A percentile compares a stretch with the other conserved stretches of the same genome.
Conservation (phyloP, 2,329 filamentous ascomycete genomes). For the Cordyceps fumosorosea region DNA sequence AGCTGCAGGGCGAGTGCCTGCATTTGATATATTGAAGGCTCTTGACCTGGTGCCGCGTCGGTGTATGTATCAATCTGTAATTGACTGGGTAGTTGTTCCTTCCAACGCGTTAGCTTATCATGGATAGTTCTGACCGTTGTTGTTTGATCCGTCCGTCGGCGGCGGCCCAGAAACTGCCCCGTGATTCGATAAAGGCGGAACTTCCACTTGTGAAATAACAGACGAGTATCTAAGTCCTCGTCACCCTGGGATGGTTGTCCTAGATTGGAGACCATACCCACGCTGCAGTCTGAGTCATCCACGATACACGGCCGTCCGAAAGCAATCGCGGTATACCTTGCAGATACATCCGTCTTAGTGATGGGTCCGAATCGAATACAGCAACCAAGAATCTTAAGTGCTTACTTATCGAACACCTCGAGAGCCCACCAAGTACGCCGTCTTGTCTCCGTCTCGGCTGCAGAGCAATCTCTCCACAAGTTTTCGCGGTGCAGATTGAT, state of each 20-base stretch:
- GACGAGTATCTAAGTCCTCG: not conserved
- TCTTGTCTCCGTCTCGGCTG: not conserved
- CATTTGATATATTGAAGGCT: not conserved
- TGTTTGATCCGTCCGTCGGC: not conserved
- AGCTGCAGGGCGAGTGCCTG: slow-evolving; percentile 11
- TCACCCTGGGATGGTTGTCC: not conserved
- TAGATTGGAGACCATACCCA: slow-evolving; percentile 5
- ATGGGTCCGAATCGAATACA: too few relatives aligned
- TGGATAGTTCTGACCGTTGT: slow-evolving; percentile 1
- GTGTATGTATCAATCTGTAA: slow-evolving; percentile 6
- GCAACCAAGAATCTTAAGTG: too few relatives aligned
- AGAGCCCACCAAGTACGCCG: slow-evolving; percentile 12
- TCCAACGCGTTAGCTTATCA: slow-evolving; percentile 1
- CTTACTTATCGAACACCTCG: slow-evolving; percentile 13
- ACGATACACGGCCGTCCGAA: slow-evolving; percentile 12
- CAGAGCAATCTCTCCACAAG: slow-evolving; percentile 3
- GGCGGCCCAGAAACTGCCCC: slow-evolving; percentile 9
- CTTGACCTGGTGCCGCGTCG: not conserved
- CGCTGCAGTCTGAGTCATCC: slow-evolving; percentile 10
- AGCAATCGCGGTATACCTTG: slow-evolving; percentile 9
- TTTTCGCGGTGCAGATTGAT: slow-evolving; percentile 11
- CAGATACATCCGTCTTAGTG: too few relatives aligned
- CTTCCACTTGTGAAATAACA: slow-evolving; percentile 7
- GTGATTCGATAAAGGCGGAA: slow-evolving; percentile 12
- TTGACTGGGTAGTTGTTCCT: not conserved